phyloP scores from a whole-genome alignment of 495 filamentous ascomycete species.

The Melanomma pulvis-pyrius region DNA sequence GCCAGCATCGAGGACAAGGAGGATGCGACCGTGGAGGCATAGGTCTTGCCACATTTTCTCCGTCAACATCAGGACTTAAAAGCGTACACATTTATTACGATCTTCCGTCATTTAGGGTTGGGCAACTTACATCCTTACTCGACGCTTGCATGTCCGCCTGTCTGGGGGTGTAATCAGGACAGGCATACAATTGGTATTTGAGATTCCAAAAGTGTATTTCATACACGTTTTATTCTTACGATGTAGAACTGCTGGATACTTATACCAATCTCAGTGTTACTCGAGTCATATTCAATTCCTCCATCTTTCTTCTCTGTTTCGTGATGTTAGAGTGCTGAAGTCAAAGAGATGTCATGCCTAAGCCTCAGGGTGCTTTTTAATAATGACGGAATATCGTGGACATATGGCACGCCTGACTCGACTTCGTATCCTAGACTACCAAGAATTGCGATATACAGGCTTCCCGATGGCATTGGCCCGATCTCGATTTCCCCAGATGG shows the following conservation, averaged over 20 bases:
- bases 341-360: too few relatives aligned
- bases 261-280: neutral
- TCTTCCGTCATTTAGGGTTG: slow-evolving; percentile 3
- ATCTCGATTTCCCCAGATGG: slow-evolving; percentile 10
- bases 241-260: neutral
- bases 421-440: too few relatives aligned
- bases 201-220: neutral
- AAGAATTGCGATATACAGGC: too few relatives aligned
- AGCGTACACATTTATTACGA: slow-evolving; percentile 12
- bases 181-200: neutral
- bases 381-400: neutral
- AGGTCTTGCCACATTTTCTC: neutral
- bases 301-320: neutral
- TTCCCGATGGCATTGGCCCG: too few relatives aligned
- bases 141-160: neutral
- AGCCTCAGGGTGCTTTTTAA: too few relatives aligned
- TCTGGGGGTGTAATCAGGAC: neutral
- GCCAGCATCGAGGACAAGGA: slow-evolving; percentile 59
- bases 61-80: slow-evolving; percentile 5
- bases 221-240: slow-evolving; percentile 1
- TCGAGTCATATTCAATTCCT: neutral
- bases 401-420: too few relatives aligned
- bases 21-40: slow-evolving; percentile 26
- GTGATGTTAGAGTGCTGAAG: neutral
- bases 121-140: neutral